Conservation (phyloP, 768 basidiomycete genomes). For the Mycena filopes region DNA sequence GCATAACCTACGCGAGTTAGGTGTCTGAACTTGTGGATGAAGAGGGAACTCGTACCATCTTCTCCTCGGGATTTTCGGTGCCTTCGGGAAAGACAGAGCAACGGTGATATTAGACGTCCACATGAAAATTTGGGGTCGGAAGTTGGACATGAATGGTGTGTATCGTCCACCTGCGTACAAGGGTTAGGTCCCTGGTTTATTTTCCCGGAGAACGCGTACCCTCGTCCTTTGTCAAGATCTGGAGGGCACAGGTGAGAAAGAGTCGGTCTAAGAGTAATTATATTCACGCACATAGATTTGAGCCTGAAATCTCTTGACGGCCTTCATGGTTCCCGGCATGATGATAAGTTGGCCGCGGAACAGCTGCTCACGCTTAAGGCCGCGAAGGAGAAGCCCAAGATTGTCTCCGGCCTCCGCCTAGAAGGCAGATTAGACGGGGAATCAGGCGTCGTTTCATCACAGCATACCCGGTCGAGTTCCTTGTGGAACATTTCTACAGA, state of each 20-base stretch:
- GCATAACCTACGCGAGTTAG: constrained; percentile 76
- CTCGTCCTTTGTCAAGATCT: constrained; percentile 91
- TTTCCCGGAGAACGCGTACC: constrained; percentile 43
- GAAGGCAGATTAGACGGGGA: constrained; percentile 1
- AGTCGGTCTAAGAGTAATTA: background rate
- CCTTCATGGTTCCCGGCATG: constrained; percentile 89
- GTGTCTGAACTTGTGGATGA: background rate
- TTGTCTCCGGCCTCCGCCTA: constrained; percentile 98
- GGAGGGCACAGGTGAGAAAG: constrained; percentile 11
- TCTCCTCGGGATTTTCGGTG: constrained; percentile 82
- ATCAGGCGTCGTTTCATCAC: background rate
- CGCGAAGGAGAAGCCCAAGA: constrained; percentile 97
- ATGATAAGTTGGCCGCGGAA: constrained; percentile 93
- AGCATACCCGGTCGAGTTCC: constrained; percentile 89
- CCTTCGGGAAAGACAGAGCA: constrained; percentile 85
- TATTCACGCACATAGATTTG: constrained; percentile 78
- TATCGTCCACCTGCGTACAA: constrained; percentile 71
- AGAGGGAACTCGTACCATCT: constrained; percentile 69
- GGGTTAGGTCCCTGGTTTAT: constrained; percentile 33
- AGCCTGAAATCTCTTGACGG: constrained; percentile 94
- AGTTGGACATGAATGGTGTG: constrained; percentile 93
- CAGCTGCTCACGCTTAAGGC: constrained; percentile 96
- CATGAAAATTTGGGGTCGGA: constrained; percentile 94
- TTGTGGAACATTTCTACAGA: constrained; percentile 99
- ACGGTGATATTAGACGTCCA: constrained; percentile 96